Evolutionary conservation across 78 protist genomes (phyloP), one percentile per base, ranked within the genome.

Genomic region (Dictyostelium firmibasis): DNA sequence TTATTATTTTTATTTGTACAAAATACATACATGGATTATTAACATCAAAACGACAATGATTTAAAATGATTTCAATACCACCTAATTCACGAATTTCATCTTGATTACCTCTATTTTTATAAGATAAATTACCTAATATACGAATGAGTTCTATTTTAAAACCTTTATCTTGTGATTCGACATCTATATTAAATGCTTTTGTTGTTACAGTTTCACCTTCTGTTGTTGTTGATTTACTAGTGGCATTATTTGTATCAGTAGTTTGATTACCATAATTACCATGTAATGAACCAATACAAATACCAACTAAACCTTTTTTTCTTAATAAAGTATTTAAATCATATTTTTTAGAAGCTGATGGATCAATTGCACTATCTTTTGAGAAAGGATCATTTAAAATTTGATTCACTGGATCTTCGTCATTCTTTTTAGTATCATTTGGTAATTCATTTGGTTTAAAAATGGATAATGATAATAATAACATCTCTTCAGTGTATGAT

Each of bases 11-110:
- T 10, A 31, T 29, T 81, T n/a, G n/a, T n/a, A 43, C 23, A 38
- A 38, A 38, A n/a, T n/a, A 75, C 92, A 36, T 86, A 70, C 82
- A 89, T 31, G 75, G 78, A 47, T 89, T 89, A 8, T 78, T 81
- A 43, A 78, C 53, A 70, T 89, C 94, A 9, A 89, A 79, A 67
- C 84, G 83, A 57, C 94, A 89, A 69, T 89, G 86, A 89, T 89
- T 89, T 60, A 89, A 67, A 35, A 89, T 89, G 14, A 89, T 16
- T 81, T 89, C 86, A 20, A 89, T 89, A 9, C 94, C 94, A 57
- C 94, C 86, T 2, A 89, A 38, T 50, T 89, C 94, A 18, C 94
- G 33, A 70, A 89, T 89, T 69, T 89, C 94, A 89, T 89, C 83
- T 89, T 89, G 94, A 81, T 89, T 89, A 13, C 62, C 20, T 47